Evolutionary conservation across 2,329 filamentous ascomycete genomes (phyloP).

Genomic region (Aspergillus sp.): DNA sequence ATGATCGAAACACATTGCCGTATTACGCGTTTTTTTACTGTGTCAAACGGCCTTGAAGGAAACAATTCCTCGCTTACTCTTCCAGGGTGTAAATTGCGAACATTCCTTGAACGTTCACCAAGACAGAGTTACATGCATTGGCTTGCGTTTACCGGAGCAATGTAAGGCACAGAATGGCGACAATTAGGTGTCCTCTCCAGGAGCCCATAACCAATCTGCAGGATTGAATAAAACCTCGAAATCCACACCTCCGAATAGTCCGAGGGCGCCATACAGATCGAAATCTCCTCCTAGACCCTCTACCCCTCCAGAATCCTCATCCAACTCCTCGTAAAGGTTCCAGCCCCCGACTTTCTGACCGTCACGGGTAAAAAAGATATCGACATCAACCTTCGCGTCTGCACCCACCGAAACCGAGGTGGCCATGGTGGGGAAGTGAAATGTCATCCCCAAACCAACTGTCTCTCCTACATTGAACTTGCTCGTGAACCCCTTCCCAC

Average conservation of each 20-base stretch:
- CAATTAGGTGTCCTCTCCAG: slow-evolving; percentile 5
- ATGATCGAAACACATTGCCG: background rate
- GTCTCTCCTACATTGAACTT: slow-evolving; percentile 57
- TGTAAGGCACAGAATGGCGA: background rate
- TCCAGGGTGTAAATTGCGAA: too few species aligned
- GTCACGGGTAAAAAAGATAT: slow-evolving; percentile 63
- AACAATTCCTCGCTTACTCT: too few species aligned
- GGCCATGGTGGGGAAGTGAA: slow-evolving; percentile 44
- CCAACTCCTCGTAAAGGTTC: slow-evolving; percentile 63
- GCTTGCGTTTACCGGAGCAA: background rate
- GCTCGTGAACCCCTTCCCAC: slow-evolving; percentile 59
- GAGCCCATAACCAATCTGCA: slow-evolving; percentile 50
- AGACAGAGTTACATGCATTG: background rate
- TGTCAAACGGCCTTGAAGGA: too few species aligned
- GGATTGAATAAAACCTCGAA: slow-evolving; percentile 58
- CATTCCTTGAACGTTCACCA: background rate
- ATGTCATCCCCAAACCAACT: slow-evolving; percentile 62
- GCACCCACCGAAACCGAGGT: slow-evolving; percentile 28
- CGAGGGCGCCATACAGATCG: slow-evolving; percentile 62
- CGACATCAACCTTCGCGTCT: slow-evolving; percentile 41
- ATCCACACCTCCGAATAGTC: slow-evolving; percentile 63
- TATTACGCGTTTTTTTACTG: background rate
- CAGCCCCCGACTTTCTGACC: slow-evolving; percentile 56
- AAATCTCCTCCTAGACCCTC: slow-evolving; percentile 69
- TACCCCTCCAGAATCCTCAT: slow-evolving; percentile 60